These are phyloP conservation scores for Magnolia changhungtana DNA, from an alignment of 164 flowering plant genomes.

Conservation along the genomic window DNA sequence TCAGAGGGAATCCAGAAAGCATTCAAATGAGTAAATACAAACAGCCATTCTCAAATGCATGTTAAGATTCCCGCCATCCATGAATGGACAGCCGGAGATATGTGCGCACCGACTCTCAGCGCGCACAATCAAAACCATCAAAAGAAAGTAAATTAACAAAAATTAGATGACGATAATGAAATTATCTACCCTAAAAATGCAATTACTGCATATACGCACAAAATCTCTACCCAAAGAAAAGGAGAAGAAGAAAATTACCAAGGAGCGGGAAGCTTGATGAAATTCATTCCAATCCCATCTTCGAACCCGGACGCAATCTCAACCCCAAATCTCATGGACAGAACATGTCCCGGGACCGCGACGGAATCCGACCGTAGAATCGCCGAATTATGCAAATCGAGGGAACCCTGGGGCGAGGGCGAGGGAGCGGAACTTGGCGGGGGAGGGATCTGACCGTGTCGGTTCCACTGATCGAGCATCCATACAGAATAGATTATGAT, in stretches of 20 bases:
- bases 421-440: constrained; percentile 33
- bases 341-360: constrained; percentile 8
- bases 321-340: constrained; percentile 19
- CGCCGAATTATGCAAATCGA: constrained; percentile 12
- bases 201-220: background rate
- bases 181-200: background rate
- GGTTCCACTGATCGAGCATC: constrained; percentile 69
- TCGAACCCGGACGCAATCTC: constrained; percentile 32
- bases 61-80: too few species aligned
- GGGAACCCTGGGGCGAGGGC: constrained; percentile 22
- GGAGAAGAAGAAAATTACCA: constrained; percentile 31
- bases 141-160: background rate
- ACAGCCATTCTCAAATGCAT: background rate
- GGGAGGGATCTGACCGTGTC: constrained; percentile 27
- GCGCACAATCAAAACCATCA: background rate
- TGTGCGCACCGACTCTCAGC: background rate
- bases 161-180: background rate
- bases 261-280: constrained; percentile 52
- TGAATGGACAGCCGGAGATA: too few species aligned
- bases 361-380: constrained; percentile 2
- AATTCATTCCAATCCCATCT: constrained; percentile 18
- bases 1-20: background rate
- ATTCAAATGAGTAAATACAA: background rate
- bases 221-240: background rate
- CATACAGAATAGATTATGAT: constrained; percentile 62